A percentile compares a stretch with the other conserved stretches of the same genome.
Conservation (phyloP, 805 yeast genomes). For the Cyberlindnera euphorbiiphila region DNA sequence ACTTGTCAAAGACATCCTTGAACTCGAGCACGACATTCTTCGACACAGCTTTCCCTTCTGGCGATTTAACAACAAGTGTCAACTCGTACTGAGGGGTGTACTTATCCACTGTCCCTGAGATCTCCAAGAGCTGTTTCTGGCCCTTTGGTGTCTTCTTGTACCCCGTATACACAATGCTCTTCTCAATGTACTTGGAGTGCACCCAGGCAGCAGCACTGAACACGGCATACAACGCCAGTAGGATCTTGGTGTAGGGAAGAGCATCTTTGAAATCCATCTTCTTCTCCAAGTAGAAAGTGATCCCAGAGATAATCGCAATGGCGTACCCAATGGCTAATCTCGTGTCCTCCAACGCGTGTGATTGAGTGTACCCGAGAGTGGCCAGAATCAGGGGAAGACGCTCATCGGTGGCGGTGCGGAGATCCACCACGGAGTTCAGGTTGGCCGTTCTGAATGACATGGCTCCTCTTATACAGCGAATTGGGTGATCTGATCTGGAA, state of each 20-base stretch:
- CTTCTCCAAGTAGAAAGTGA: conserved; percentile 48
- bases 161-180: conserved; percentile 44
- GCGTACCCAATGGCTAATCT: conserved; percentile 48
- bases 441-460: conserved; percentile 39
- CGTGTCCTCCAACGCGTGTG: conserved; percentile 39
- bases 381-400: conserved; percentile 13
- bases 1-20: conserved; percentile 35
- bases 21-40: conserved; percentile 27
- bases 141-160: conserved; percentile 13
- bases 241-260: conserved; percentile 35
- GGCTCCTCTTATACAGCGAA: not conserved
- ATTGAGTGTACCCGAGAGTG: conserved; percentile 39
- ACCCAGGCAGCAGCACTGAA: conserved; percentile 38
- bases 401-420: conserved; percentile 16
- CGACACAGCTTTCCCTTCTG: conserved; percentile 15
- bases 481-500: no score
- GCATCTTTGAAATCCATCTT: conserved; percentile 42
- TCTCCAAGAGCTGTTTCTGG: conserved; percentile 27
- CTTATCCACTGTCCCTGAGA: conserved; percentile 34
- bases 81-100: conserved; percentile 44
- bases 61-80: conserved; percentile 29
- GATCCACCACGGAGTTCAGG: conserved; percentile 29
- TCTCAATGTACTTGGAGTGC: conserved; percentile 35
- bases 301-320: conserved; percentile 46
- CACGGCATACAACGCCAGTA: conserved; percentile 38